These are phyloP conservation scores for Fusarium newnesense DNA, from an alignment of 2,329 filamentous ascomycete genomes.

Conservation along the genomic window DNA sequence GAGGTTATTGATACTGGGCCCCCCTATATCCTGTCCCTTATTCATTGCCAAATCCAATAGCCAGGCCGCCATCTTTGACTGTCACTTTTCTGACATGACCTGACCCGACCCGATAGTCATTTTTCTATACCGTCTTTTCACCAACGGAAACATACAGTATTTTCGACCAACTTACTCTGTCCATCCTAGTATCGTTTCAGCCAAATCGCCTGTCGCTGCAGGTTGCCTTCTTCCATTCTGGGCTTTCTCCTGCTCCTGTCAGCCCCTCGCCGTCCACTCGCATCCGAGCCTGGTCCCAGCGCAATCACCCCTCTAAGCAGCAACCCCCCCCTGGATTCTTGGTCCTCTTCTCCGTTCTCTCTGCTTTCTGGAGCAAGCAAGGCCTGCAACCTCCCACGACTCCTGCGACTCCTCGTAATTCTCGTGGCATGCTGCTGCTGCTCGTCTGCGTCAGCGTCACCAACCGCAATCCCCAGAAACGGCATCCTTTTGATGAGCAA, in stretches of 20 bases:
- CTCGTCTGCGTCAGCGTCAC: slow-evolving; percentile 21
- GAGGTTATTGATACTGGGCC: slow-evolving; percentile 5
- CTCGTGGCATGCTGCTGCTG: slow-evolving; percentile 38
- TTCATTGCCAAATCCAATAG: not conserved
- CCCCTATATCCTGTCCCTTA: not conserved
- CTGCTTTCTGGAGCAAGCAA: slow-evolving; percentile 23
- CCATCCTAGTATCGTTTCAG: slow-evolving; percentile 27
- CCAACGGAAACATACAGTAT: not conserved
- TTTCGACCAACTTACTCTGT: slow-evolving; percentile 9
- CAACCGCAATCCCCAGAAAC: slow-evolving; percentile 26
- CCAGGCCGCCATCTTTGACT: not conserved
- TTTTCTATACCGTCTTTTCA: slow-evolving; percentile 34
- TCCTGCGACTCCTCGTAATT: slow-evolving; percentile 29
- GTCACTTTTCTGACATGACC: slow-evolving; percentile 11
- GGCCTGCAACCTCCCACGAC: slow-evolving; percentile 36
- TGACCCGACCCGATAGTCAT: slow-evolving; percentile 2
- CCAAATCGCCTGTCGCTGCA: slow-evolving; percentile 26
- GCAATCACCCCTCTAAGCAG: slow-evolving; percentile 33
- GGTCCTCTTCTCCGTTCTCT: slow-evolving; percentile 24
- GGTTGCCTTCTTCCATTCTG: not conserved
- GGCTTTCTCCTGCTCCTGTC: slow-evolving; percentile 20
- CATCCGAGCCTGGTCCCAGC: slow-evolving; percentile 35
- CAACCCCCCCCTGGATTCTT: slow-evolving; percentile 34
- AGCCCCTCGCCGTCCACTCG: slow-evolving; percentile 38
- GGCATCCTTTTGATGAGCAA: slow-evolving; percentile 43